Base-by-base conservation (phyloP, 768 basidiomycete species). In the Suillus decipiens region DNA sequence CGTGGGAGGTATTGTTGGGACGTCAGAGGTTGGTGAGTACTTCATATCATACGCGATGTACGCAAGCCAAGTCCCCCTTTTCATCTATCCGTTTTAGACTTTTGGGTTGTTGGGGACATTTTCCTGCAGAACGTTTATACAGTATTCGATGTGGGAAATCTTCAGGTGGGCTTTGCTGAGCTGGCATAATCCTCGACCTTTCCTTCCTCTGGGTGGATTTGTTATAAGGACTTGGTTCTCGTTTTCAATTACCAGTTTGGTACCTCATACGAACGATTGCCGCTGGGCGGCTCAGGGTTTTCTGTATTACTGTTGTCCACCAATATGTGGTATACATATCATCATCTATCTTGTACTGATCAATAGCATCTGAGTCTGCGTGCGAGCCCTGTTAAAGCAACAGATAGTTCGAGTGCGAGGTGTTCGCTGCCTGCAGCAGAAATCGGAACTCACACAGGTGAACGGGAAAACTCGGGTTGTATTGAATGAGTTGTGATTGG, bases 121-220 rank as follows among this genome's bases (percentile, higher is more conserved):
- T 79, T 79, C 61, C 36, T 75, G 48, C 68, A 72, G 42, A 77
- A 72, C 33, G 69, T 76, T 22, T 77, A 77, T 62, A 68, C 65
- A 3, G 67, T 73, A 37, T 73, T 77, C 39, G 70, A 82, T 34
- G 9, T 31, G 19, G 5, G 19, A 33, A 62, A 74, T 77, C 76
- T 55, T 24, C 75, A 73, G 22, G 71, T 83, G 48, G 79, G 81
- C 51, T 82, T 83, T 55, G 82, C 82, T 63, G 63, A 76, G 61
- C 69, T 76, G 59, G 67, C 55, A 28, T 75, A 43, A 65, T n/a
- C 19, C 15, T 57, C 19, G 24, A 7, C 43, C 17, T 24, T 28
- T 34, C 42, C 24, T 5, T 64, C 33, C 55, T 61, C 31, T 53
- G 10, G 0, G 11, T 33, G 51, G 51, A 53, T 34, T 33, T 34